phyloP scores from a whole-genome alignment of 2,329 filamentous ascomycete species.

The Acrocalymma vagum region DNA sequence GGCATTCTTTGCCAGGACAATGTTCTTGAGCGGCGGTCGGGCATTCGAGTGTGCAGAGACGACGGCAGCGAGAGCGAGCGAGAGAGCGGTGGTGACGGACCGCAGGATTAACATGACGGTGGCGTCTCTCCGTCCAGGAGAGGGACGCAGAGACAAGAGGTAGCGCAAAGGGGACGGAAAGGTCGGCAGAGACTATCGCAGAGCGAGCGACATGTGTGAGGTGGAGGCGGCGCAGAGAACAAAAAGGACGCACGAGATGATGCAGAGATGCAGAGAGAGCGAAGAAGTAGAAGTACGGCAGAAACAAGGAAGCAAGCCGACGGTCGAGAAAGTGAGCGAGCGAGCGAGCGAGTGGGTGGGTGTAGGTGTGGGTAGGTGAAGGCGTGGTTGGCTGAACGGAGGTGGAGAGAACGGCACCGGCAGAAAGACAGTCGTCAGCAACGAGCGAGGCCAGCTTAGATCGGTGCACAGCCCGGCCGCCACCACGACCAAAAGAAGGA shows the following conservation, averaged over 20 bases:
- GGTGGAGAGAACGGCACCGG: too few species aligned
- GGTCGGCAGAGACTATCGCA: slow-evolving; percentile 9
- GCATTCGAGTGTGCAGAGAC: slow-evolving; percentile 39
- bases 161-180: slow-evolving; percentile 2
- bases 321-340: slow-evolving; percentile 16
- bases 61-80: slow-evolving; percentile 32
- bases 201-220: slow-evolving; percentile 44
- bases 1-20: slow-evolving; percentile 77
- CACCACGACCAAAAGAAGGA: too few species aligned
- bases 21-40: slow-evolving; percentile 78
- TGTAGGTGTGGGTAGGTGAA: too few species aligned
- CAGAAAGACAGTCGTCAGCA: too few species aligned
- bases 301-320: slow-evolving; percentile 8
- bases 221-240: too few species aligned
- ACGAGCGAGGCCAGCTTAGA: too few species aligned
- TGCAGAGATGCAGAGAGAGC: too few species aligned
- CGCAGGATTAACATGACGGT: slow-evolving; percentile 38
- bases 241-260: too few species aligned
- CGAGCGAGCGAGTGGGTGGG: slow-evolving; percentile 25
- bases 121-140: slow-evolving; percentile 34
- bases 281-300: slow-evolving; percentile 8
- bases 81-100: slow-evolving; percentile 25
- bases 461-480: too few species aligned
- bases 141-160: slow-evolving; percentile 14
- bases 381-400: slow-evolving; percentile 1